A percentile compares a stretch with the other conserved stretches of the same genome.
phyloP scores from a whole-genome alignment of 2,329 filamentous ascomycete species.

The Ophiobolus disseminans region DNA sequence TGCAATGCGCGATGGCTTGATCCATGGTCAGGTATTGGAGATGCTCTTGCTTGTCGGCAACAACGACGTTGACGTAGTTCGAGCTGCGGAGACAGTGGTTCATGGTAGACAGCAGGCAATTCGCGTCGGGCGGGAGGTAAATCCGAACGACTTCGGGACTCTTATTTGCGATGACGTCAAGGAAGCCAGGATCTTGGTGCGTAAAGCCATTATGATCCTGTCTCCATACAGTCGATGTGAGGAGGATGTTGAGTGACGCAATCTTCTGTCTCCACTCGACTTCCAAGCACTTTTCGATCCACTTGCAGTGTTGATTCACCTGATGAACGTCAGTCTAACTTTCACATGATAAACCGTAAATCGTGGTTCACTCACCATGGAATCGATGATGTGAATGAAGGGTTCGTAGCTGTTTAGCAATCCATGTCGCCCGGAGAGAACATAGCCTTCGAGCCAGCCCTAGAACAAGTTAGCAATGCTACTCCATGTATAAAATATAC shows the following conservation, averaged over 20 bases:
- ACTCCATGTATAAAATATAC: neutral
- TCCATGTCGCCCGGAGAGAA: conserved; percentile 76
- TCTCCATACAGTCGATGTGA: conserved; percentile 80
- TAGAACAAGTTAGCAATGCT: conserved; percentile 17
- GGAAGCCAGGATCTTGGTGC: conserved; percentile 80
- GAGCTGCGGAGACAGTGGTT: conserved; percentile 75
- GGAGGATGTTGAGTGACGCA: conserved; percentile 78
- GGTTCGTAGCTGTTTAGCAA: conserved; percentile 83
- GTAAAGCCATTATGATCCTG: conserved; percentile 87
- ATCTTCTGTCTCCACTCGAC: conserved; percentile 78
- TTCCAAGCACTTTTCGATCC: conserved; percentile 82
- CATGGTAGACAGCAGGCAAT: conserved; percentile 77
- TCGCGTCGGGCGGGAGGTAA: conserved; percentile 81
- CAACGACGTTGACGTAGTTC: conserved; percentile 84
- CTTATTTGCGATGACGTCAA: conserved; percentile 81
- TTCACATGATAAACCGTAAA: too few relatives aligned
- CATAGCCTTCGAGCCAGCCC: conserved; percentile 77
- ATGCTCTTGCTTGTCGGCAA: conserved; percentile 81
- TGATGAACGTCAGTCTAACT: too few relatives aligned
- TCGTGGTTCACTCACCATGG: too few relatives aligned
- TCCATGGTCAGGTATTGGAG: conserved; percentile 79
- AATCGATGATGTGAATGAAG: conserved; percentile 83
- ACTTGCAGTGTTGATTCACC: conserved; percentile 85
- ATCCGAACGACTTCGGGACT: conserved; percentile 80
- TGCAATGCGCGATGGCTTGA: conserved; percentile 75